Base-by-base conservation (phyloP, 805 yeast species). In the Schwanniomyces occidentalis region DNA sequence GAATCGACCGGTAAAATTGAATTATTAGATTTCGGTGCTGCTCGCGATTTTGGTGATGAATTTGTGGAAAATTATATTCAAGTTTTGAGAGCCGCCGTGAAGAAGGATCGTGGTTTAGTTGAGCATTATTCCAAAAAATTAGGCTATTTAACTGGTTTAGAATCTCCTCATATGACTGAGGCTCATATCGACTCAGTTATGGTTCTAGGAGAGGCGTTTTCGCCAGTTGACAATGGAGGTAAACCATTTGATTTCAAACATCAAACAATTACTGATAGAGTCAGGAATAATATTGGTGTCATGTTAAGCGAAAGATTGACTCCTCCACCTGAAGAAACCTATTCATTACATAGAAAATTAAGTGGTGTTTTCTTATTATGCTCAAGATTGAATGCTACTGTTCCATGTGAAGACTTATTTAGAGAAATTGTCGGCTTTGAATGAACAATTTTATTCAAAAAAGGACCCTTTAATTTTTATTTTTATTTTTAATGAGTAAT, bases 301-400 rank as follows among this genome's bases (percentile, higher is more conserved):
- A 93, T 93, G 99, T 71, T 93, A 42, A 77, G 82, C 41, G 96
- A 93, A 60, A 77, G 99, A 48, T 69, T 93, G 42, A 79, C 96
- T 3, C 97, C 99, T 3, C 99, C 99, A 9, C 99, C 99, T 2
- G 98, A 93, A 53, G 99, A 93, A 61, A 93, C 99, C 0, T 93
- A 93, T 58, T 85, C 95, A n/a, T 69, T 93, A 49, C 99, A 93
- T 63, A 74, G 99, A 51, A 93, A 93, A 55, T 79, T 93, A 53
- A 85, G 95, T 54, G 99, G 99, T 8, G 95, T 93, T 1, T 93
- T 85, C 54, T 69, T 93, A 42, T 69, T 93, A 35, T 91, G 98
- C 65, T 85, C 98, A 3, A 76, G 86, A 48, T 71, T 93, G 61
- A 69, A 77, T 25, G 97, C 98, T 2, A 68, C 73, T 8, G 91